Conservation (phyloP, 495 filamentous ascomycete species). For the Bacidia rubella region DNA sequence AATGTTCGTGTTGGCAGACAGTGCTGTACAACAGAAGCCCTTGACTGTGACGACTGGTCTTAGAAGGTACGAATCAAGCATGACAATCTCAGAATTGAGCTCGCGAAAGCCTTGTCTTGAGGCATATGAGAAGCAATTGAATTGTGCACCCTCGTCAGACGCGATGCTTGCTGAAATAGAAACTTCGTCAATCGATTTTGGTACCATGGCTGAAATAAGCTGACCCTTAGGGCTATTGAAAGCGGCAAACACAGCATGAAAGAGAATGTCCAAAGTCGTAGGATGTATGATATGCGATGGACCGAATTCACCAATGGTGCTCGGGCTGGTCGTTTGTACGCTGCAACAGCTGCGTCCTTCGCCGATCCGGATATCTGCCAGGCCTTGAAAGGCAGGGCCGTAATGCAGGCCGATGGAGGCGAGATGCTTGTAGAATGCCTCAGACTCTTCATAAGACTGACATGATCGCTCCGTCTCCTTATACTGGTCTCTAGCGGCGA, state of each 20-base stretch:
- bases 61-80: constrained; percentile 8
- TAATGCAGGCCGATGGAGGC: constrained; percentile 8
- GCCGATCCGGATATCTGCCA: constrained; percentile 10
- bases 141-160: constrained; percentile 1
- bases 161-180: constrained; percentile 11
- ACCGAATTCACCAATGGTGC: neutral
- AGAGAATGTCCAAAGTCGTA: constrained; percentile 9
- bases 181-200: constrained; percentile 14
- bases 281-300: constrained; percentile 10
- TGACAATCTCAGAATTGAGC: constrained; percentile 7
- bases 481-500: neutral
- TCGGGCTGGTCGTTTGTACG: neutral
- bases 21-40: constrained; percentile 8
- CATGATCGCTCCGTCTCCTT: constrained; percentile 5
- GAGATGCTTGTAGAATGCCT: constrained; percentile 6
- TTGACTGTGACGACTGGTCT: constrained; percentile 9
- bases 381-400: constrained; percentile 24
- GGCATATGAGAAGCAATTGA: constrained; percentile 11
- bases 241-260: constrained; percentile 14
- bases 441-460: constrained; percentile 3
- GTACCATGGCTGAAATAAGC: constrained; percentile 15
- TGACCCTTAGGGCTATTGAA: constrained; percentile 3
- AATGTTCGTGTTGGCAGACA: neutral
- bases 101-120: constrained; percentile 15
- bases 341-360: constrained; percentile 5